A percentile compares a stretch with the other conserved stretches of the same genome.
These are phyloP conservation scores for Calophaca sinica DNA, from an alignment of 306 rosid genomes.

Conservation along the genomic window DNA sequence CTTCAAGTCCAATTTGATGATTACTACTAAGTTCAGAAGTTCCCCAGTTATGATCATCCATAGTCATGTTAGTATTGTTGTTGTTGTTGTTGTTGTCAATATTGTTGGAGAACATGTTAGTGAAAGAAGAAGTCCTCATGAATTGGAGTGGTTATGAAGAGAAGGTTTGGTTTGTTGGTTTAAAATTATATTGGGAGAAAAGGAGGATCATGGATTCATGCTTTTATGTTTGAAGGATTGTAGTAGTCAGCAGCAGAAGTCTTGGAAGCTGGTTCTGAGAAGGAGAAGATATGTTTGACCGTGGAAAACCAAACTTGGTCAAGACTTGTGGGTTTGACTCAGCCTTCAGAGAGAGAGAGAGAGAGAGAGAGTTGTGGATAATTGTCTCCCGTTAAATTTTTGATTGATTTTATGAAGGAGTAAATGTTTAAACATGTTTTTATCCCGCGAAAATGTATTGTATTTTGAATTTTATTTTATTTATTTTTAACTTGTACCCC, in stretches of 20 bases:
- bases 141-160: slow-evolving; percentile 39
- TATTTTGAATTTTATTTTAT: too few relatives aligned
- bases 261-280: slow-evolving; percentile 63
- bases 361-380: background rate
- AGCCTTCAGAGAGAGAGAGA: slow-evolving; percentile 17
- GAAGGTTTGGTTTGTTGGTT: too few relatives aligned
- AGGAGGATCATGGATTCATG: slow-evolving; percentile 6
- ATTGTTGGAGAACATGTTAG: slow-evolving; percentile 37
- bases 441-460: too few relatives aligned
- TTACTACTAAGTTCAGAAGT: slow-evolving; percentile 48
- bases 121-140: slow-evolving; percentile 60
- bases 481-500: too few relatives aligned
- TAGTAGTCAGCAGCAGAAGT: slow-evolving; percentile 6
- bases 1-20: slow-evolving; percentile 46
- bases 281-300: slow-evolving; percentile 74
- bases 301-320: slow-evolving; percentile 72
- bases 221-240: slow-evolving; percentile 3
- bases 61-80: slow-evolving; percentile 45
- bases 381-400: background rate
- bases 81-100: slow-evolving; percentile 44
- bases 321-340: slow-evolving; percentile 91
- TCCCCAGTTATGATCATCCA: slow-evolving; percentile 56
- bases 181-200: background rate
- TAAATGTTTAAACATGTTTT: too few relatives aligned
- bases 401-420: background rate